phyloP scores from a whole-genome alignment of 2,329 filamentous ascomycete species.

The Sporothrix luriei region DNA sequence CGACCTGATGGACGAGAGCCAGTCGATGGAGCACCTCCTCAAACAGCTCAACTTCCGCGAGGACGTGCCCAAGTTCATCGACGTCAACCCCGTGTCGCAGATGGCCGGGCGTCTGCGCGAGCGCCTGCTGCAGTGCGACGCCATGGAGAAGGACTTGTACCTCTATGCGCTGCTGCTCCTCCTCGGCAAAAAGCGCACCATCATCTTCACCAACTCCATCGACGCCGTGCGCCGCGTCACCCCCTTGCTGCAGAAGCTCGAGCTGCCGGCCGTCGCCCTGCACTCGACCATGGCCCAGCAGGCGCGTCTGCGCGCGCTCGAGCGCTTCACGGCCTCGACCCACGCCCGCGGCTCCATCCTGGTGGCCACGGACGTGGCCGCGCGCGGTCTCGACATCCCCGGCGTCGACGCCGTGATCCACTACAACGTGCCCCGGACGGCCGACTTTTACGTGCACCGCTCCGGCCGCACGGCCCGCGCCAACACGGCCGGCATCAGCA shows the following conservation, averaged over 20 bases:
- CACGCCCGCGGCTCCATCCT: conserved; percentile 65
- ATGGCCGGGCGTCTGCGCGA: conserved; percentile 87
- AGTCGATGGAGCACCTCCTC: conserved; percentile 90
- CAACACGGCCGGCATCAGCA: conserved; percentile 72
- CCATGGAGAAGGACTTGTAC: conserved; percentile 95
- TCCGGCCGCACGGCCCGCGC: conserved; percentile 93
- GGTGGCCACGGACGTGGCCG: conserved; percentile 90
- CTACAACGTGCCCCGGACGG: conserved; percentile 89
- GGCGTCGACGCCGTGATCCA: conserved; percentile 88
- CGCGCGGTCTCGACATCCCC: conserved; percentile 89
- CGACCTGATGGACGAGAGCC: conserved; percentile 69
- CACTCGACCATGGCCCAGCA: conserved; percentile 97
- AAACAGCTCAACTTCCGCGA: conserved; percentile 87
- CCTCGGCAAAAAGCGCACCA: conserved; percentile 75
- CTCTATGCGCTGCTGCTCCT: conserved; percentile 85
- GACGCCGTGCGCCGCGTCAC: conserved; percentile 83
- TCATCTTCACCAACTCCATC: conserved; percentile 97
- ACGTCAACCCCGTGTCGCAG: conserved; percentile 84
- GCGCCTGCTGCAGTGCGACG: conserved; percentile 86
- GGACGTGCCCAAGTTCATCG: conserved; percentile 83
- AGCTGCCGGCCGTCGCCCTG: conserved; percentile 72
- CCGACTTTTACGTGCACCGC: conserved; percentile 92
- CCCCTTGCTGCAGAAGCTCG: conserved; percentile 80
- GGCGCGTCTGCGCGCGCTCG: conserved; percentile 86
- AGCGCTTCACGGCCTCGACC: conserved; percentile 74